Base-by-base conservation (phyloP, 306 rosid species). In the Cucurbita maxima region DNA sequence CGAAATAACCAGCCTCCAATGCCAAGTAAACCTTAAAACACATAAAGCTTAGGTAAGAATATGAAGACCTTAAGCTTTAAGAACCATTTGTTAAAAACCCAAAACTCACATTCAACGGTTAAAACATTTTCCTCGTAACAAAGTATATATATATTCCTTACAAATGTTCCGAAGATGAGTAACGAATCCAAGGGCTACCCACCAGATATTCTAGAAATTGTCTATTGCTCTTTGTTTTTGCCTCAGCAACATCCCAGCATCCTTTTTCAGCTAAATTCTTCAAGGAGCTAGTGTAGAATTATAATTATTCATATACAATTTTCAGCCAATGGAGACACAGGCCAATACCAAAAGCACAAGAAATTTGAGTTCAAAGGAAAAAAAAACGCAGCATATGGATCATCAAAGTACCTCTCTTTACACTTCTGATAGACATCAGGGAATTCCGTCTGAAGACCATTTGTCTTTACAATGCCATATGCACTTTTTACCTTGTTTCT, bases 161-260 rank as follows among this genome's bases (percentile, higher is more conserved):
- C 44, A 7, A 66, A 66, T 66, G 38, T 66, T 41, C 72, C 5
- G 44, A 50, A 76, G 50, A 6, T 64, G 62, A 43, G 66, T 38
- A 15, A 72, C 47, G 70, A 34, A 50, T 58, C 63, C 76, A 76
- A 60, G 79, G 52, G 69, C 63, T 59, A 86, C 98, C 14, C 25
- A 94, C 99, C 92, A 94, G 77, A 88, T 88, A 91, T 81, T 94
- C 96, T 81, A 91, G 88, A 77, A 91, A 94, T 68, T 91, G 92
- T 71, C 84, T 86, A 63, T 94, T 83, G 74, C 76, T 81, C 69
- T 91, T 86, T 78, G 82, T 80, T 80, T 81, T 89, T 45, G 83
- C 88, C 89, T 94, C 99, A 19, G 99, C 99, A 74, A 91, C 99
- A 64, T 91, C 99, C 99, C 99, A 94, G 76, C 89, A 84, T 82